Evolutionary conservation across 257 asterid genomes (phyloP).

Genomic region (Lithospermum erythrorhizon): DNA sequence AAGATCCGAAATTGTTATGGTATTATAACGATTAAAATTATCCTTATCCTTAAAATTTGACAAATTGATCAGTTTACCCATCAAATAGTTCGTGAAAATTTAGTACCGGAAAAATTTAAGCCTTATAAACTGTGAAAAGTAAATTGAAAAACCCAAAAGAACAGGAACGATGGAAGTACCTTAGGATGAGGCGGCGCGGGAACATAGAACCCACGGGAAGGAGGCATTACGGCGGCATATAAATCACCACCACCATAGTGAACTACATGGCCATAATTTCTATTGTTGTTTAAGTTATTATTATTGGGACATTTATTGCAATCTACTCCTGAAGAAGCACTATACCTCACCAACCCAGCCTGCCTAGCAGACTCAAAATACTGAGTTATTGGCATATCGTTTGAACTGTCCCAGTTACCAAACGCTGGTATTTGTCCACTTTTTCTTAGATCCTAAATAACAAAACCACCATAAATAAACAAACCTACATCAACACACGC

Average conservation of each 20-base stretch:
- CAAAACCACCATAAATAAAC: no score
- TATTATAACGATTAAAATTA: no score
- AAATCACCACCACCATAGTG: slow-evolving; percentile 5
- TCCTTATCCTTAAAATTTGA: no score
- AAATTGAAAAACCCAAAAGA: neutral
- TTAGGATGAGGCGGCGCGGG: slow-evolving; percentile 27
- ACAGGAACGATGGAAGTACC: slow-evolving; percentile 10
- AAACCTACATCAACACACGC: no score
- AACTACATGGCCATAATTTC: neutral
- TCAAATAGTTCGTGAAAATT: no score
- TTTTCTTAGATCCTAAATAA: slow-evolving; percentile 22
- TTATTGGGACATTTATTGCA: slow-evolving; percentile 1
- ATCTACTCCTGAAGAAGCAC: slow-evolving; percentile 22
- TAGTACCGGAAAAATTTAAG: no score
- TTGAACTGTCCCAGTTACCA: slow-evolving; percentile 65
- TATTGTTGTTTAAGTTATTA: no score
- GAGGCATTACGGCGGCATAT: slow-evolving; percentile 25
- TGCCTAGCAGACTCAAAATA: slow-evolving; percentile 68
- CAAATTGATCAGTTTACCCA: no score
- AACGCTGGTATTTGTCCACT: slow-evolving; percentile 70
- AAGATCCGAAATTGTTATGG: no score
- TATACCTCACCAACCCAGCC: slow-evolving; percentile 55
- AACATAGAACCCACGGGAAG: slow-evolving; percentile 12
- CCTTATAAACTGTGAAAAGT: no score
- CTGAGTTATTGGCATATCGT: slow-evolving; percentile 63